Conservation (phyloP, 331 rosid species). For the Rhamnella rubrinervis region DNA sequence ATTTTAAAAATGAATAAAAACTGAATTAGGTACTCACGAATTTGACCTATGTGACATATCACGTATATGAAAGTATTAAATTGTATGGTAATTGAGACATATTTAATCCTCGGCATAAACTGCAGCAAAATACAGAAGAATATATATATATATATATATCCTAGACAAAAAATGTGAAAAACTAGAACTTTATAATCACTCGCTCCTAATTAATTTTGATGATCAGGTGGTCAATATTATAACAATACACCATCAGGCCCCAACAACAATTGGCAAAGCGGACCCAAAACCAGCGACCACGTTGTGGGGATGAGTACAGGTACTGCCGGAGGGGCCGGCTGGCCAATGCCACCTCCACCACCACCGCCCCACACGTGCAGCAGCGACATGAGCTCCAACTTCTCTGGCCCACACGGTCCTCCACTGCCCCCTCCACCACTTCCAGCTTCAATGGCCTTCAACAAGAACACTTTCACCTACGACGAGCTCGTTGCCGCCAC, state of each 20-base stretch:
- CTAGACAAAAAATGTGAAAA: too few species aligned
- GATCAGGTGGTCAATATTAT: too few species aligned
- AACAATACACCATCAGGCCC: not conserved
- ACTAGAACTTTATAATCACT: too few species aligned
- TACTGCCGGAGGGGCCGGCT: not conserved
- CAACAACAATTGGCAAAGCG: conserved; percentile 19
- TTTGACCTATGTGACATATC: too few species aligned
- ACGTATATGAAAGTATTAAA: too few species aligned
- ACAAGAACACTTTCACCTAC: conserved; percentile 52
- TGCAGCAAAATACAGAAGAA: too few species aligned
- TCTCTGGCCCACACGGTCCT: conserved; percentile 55
- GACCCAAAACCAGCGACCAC: conserved; percentile 20
- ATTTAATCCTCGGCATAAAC: too few species aligned
- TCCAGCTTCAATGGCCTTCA: conserved; percentile 53
- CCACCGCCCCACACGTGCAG: conserved; percentile 24
- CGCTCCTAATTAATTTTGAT: too few species aligned
- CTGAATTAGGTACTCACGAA: too few species aligned
- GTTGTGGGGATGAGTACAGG: conserved; percentile 36
- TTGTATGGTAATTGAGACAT: too few species aligned
- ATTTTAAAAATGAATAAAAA: too few species aligned
- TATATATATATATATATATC: too few species aligned
- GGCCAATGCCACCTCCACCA: conserved; percentile 29
- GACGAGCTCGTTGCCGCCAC: conserved; percentile 61
- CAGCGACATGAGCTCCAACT: conserved; percentile 49
- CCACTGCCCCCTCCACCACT: conserved; percentile 68